Base-by-base conservation (phyloP, 768 basidiomycete species). In the Tulasnella sp. region DNA sequence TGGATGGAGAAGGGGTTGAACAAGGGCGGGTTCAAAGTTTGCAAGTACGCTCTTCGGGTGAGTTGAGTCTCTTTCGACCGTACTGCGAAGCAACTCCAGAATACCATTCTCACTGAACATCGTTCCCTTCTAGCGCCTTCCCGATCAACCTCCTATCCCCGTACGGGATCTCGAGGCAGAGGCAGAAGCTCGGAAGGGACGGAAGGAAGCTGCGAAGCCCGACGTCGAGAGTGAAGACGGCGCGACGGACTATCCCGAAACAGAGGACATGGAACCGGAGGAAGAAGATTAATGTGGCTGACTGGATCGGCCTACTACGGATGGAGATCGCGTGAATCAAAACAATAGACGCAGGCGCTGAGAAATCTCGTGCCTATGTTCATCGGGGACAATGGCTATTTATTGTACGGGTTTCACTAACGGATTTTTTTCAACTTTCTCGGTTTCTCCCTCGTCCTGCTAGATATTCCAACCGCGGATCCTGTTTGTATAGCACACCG, bases 1-100 rank as follows among this genome's bases (percentile, higher is more conserved):
- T 93, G 90, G 91, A 84, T 84, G 79, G 91, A 89, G 75, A 82
- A 81, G 73, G 94, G 94, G 0, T 77, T 89, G 47, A 89, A 90
- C 75, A 78, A 83, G 0, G 83, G 87, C 42, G 90, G 91, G 0
- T 89, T 85, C 77, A 81, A 88, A 40, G 92, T 97, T 32, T 96
- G 94, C 82, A 91, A 93, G 78, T 95, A 86, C 77, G 87, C 89
- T 0, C 91, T 97, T 78, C 88, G 90, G 81, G 92, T 92, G 68
- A 73, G 83, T 77, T 1, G 9, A 35, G 14, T 40, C 19, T 37
- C 29, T 42, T 75, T 44, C 5, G n/a, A 66, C 37, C 14, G 44
- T 34, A 35, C 32, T 3, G 34, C 65, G 32, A 11, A n/a, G n/a
- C n/a, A n/a, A n/a, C n/a, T n/a, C n/a, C n/a, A n/a, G n/a, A n/a